phyloP scores from a whole-genome alignment of 1,284 basidiomycete species.

The Xerocomus amazonicus region DNA sequence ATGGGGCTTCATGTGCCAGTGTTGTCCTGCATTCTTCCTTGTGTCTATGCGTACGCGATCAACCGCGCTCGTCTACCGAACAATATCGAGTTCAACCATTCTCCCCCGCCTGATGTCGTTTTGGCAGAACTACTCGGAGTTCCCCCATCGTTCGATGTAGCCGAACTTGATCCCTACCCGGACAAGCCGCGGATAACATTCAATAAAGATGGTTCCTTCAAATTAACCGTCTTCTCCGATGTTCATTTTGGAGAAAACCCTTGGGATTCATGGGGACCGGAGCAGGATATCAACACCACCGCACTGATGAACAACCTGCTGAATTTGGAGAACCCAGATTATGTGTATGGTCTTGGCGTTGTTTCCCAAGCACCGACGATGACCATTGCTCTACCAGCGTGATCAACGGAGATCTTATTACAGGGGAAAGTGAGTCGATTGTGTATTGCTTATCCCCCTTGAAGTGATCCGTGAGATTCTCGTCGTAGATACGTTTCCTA shows the following conservation, averaged over 20 bases:
- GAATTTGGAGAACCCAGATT: slow-evolving; percentile 54
- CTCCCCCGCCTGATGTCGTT: background rate
- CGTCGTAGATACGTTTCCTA: slow-evolving; percentile 54
- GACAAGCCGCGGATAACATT: slow-evolving; percentile 48
- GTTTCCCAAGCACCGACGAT: background rate
- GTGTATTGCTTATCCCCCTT: background rate
- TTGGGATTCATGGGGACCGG: slow-evolving; percentile 61
- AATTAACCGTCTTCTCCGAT: slow-evolving; percentile 65
- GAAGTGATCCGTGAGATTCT: background rate
- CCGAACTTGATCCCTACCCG: slow-evolving; percentile 44
- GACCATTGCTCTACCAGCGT: slow-evolving; percentile 38
- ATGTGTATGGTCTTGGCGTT: slow-evolving; percentile 44
- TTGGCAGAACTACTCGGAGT: background rate
- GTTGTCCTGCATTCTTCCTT: slow-evolving; percentile 2
- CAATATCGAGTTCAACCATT: background rate
- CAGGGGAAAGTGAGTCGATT: slow-evolving; percentile 53
- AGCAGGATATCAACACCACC: slow-evolving; percentile 57
- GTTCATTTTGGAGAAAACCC: slow-evolving; percentile 68
- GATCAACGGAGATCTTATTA: slow-evolving; percentile 63
- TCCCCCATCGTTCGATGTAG: background rate
- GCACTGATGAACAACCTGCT: slow-evolving; percentile 53
- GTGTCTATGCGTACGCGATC: slow-evolving; percentile 16
- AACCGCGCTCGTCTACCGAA: background rate
- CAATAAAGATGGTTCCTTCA: slow-evolving; percentile 54
- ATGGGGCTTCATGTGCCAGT: slow-evolving; percentile 3